These are phyloP conservation scores for Castanospermum australe DNA, from an alignment of 306 rosid genomes.

Conservation along the genomic window DNA sequence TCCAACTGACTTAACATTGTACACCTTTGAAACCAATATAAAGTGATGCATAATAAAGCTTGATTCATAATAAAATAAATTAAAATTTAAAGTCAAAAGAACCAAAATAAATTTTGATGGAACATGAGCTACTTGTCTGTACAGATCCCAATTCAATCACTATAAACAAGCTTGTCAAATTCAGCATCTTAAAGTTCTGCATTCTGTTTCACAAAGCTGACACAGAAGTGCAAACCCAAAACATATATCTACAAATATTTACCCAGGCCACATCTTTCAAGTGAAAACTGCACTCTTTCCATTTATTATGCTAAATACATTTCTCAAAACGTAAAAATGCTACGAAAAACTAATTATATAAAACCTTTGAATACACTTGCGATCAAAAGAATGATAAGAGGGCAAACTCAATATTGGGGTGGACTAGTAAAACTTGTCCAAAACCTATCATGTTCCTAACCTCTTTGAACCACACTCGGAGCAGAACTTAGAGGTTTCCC, in stretches of 20 bases:
- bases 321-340: constrained; percentile 1
- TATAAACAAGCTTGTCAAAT: constrained; percentile 1
- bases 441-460: constrained; percentile 53
- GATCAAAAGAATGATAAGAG: constrained; percentile 4
- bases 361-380: background rate
- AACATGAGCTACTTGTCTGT: background rate
- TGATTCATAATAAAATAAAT: background rate
- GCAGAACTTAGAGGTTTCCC: constrained; percentile 95
- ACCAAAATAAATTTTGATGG: background rate
- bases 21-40: background rate
- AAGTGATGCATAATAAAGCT: background rate
- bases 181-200: constrained; percentile 3
- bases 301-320: constrained; percentile 7
- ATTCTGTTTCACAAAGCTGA: background rate
- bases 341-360: constrained; percentile 1
- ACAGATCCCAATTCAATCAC: background rate
- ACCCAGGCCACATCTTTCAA: constrained; percentile 15
- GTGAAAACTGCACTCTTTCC: background rate
- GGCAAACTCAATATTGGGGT: background rate
- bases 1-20: background rate
- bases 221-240: background rate
- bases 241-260: constrained; percentile 23
- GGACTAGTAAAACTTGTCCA: background rate
- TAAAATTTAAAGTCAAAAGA: background rate
- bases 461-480: constrained; percentile 92